Base-by-base conservation (phyloP, 2,329 filamentous ascomycete species). In the Colletotrichum horii region DNA sequence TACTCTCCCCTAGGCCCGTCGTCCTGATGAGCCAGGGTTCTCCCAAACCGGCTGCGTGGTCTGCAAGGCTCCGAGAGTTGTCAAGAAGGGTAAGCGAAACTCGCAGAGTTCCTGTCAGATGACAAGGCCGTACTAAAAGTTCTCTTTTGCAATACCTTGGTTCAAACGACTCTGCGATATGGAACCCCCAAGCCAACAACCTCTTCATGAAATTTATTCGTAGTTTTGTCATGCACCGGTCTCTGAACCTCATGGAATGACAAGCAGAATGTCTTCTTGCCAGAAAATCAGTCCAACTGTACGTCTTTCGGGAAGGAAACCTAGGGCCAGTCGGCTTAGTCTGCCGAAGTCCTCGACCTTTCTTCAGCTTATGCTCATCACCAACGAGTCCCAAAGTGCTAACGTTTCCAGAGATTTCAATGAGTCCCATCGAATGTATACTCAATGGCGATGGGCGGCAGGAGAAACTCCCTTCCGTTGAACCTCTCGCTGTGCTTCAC, bases 381-480 rank as follows among this genome's bases (percentile, higher is more conserved):
- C 19, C 38, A 48, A 48, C 38, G 22, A 12, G 1, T 22, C 43
- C 43, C 11, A 52, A 22, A 22, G 43, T 52, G 43, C 43, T 52
- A 22, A 22, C 11, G n/a, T 52, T 22, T 14, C 1, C 11, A 14
- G 43, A 3, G 43, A 52, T 22, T 12, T 1, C 6, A 11, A 48
- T 48, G n/a, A n/a, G 22, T 22, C 19, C 19, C 8, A n/a, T 48
- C 43, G 43, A 7, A 1, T 52, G 3, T 22, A 3, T 52, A 52
- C n/a, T 52, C n/a, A 4, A 22, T 22, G n/a, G 3, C 7, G 12
- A 8, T 52, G 3, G 22, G 3, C 7, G n/a, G 24, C 4, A 22
- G 11, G 4, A n/a, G 6, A 22, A 22, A 22, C 19, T 0, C 11
- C 7, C n/a, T 22, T 52, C 43, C n/a, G 3, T 6, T 2, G 12